These are phyloP conservation scores for Antrodiella citrinella DNA, from an alignment of 768 basidiomycete genomes.

Conservation along the genomic window DNA sequence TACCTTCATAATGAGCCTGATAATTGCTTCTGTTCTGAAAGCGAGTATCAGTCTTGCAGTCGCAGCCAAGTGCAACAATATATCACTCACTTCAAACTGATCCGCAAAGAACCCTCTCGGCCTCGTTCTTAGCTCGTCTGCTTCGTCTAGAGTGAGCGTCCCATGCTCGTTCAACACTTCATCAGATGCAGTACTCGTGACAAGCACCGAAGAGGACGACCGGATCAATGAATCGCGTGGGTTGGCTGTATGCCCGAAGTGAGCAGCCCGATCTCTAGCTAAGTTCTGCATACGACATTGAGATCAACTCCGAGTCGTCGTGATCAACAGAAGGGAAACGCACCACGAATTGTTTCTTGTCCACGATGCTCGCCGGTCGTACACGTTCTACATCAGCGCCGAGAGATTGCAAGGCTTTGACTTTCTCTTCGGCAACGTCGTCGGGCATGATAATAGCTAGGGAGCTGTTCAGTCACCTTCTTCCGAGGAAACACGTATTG, in stretches of 20 bases:
- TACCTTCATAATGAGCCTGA: constrained; percentile 80
- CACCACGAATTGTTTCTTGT: constrained; percentile 75
- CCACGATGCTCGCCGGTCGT: constrained; percentile 92
- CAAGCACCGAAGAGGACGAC: constrained; percentile 38
- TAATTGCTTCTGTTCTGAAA: constrained; percentile 80
- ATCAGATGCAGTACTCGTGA: constrained; percentile 40
- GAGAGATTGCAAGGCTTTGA: constrained; percentile 70
- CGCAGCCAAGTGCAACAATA: neutral
- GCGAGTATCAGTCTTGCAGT: neutral
- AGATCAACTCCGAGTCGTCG: no score
- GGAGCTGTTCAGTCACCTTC: neutral
- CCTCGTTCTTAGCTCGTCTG: constrained; percentile 35
- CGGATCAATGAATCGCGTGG: constrained; percentile 11
- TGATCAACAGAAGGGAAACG: constrained; percentile 19
- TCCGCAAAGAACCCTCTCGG: constrained; percentile 91
- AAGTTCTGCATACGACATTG: constrained; percentile 74
- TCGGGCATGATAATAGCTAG: constrained; percentile 87
- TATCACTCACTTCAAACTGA: constrained; percentile 88
- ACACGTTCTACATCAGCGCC: constrained; percentile 89
- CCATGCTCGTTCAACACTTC: constrained; percentile 21
- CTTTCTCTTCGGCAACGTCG: constrained; percentile 87
- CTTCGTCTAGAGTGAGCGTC: constrained; percentile 23
- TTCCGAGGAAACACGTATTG: constrained; percentile 7
- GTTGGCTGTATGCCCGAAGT: constrained; percentile 49
- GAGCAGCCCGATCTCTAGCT: constrained; percentile 68